Evolutionary conservation across 169 alveolate species (phyloP).

Genomic region (Neospora caninum): DNA sequence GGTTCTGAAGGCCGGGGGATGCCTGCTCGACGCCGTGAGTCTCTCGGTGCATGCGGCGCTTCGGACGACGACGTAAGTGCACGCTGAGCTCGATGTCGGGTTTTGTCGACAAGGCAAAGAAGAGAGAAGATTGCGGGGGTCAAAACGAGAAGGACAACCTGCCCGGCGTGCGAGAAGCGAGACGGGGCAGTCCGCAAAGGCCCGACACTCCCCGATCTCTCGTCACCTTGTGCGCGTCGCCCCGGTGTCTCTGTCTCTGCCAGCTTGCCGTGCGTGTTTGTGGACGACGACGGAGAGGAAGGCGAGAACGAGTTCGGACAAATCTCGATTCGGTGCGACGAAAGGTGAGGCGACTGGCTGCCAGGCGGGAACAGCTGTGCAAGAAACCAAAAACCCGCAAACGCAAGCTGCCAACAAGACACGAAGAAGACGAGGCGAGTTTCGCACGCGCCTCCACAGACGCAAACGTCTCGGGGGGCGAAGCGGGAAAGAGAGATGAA

Average conservation of each 20-base stretch:
- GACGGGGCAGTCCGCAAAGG: too few relatives aligned
- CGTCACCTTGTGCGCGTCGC: background rate
- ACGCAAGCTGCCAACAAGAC: too few relatives aligned
- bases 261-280: constrained; percentile 1
- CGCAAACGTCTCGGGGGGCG: too few relatives aligned
- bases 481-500: too few relatives aligned
- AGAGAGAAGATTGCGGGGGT: too few relatives aligned
- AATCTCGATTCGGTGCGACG: background rate
- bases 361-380: too few relatives aligned
- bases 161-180: too few relatives aligned
- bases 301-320: background rate
- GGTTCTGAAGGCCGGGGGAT: constrained; percentile 7
- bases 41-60: background rate
- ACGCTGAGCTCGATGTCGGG: background rate
- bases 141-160: too few relatives aligned
- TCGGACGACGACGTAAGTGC: constrained; percentile 3
- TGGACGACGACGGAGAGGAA: background rate
- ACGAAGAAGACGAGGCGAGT: too few relatives aligned
- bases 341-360: background rate
- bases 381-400: too few relatives aligned
- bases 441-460: too few relatives aligned
- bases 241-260: background rate
- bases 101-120: background rate
- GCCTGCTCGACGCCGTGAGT: constrained; percentile 20
- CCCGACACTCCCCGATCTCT: background rate